Percentiles rank a stretch among this genome's conserved stretches.
Conservation (phyloP, 345 rosid species). For the Atalantia buxifolia region DNA sequence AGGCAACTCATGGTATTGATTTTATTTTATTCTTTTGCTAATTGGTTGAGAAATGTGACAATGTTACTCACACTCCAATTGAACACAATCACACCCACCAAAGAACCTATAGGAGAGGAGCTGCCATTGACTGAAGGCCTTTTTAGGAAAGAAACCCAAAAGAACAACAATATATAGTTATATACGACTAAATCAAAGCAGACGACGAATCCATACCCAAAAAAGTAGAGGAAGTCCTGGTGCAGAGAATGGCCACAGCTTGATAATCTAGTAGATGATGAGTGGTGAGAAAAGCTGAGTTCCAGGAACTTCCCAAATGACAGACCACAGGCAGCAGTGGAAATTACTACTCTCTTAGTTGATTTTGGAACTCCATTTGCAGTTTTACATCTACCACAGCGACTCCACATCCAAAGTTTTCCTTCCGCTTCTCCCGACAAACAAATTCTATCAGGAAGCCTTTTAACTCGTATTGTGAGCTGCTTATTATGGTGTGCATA, state of each 20-base stretch:
- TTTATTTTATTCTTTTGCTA: not conserved
- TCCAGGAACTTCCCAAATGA: slow-evolving; percentile 97
- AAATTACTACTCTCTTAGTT: slow-evolving; percentile 79
- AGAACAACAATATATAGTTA: not conserved
- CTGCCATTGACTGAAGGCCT: not conserved
- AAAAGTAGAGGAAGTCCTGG: slow-evolving; percentile 80
- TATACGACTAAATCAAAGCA: not conserved
- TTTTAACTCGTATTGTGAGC: slow-evolving; percentile 70
- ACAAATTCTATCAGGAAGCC: slow-evolving; percentile 30
- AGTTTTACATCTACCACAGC: slow-evolving; percentile 73
- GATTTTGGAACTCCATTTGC: slow-evolving; percentile 45
- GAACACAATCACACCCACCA: not conserved
- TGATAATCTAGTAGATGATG: slow-evolving; percentile 38
- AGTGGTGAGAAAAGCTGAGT: slow-evolving; percentile 67
- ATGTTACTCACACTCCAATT: not conserved
- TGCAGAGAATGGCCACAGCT: slow-evolving; percentile 85
- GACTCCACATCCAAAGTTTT: slow-evolving; percentile 98
- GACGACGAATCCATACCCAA: slow-evolving; percentile 60
- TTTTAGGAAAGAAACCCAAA: not conserved
- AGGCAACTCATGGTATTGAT: not conserved
- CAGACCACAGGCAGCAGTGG: slow-evolving; percentile 67
- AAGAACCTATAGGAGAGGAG: not conserved
- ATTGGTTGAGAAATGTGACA: not conserved
- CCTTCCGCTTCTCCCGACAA: slow-evolving; percentile 71
- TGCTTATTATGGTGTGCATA: slow-evolving; percentile 85